Percentiles rank a stretch among this genome's conserved stretches.
Conservation (phyloP, 331 rosid species). For the Acacia pycnantha region DNA sequence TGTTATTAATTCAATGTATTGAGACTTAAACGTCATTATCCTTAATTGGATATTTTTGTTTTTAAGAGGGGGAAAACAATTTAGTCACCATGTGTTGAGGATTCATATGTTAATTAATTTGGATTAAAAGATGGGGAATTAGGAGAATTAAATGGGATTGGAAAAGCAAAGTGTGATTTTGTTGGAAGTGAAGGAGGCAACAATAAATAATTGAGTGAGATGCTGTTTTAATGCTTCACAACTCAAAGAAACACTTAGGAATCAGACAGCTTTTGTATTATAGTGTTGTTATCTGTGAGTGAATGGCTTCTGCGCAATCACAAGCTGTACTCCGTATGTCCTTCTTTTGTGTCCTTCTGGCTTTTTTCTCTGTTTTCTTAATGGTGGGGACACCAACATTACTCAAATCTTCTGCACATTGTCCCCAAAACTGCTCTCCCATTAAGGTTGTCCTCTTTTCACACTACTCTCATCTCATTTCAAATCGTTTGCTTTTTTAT, state of each 20-base stretch:
- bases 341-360: conserved; percentile 2
- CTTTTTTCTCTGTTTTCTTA: background rate
- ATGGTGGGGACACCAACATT: conserved; percentile 20
- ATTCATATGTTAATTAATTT: background rate
- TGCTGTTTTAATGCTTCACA: conserved; percentile 1
- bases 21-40: background rate
- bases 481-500: background rate
- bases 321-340: background rate
- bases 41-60: background rate
- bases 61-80: background rate
- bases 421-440: background rate
- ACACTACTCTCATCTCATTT: background rate
- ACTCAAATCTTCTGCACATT: conserved; percentile 18
- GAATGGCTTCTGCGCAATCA: background rate
- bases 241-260: background rate
- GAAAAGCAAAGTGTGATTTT: background rate
- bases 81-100: background rate
- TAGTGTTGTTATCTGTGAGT: background rate
- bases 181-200: no score
- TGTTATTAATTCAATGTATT: background rate
- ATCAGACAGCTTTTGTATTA: background rate
- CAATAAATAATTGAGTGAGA: background rate
- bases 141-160: background rate
- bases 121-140: background rate
- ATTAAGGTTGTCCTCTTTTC: background rate